Evolutionary conservation across 2,329 filamentous ascomycete species (phyloP), one percentile per base, ranked within the genome.

Genomic region (Fusarium bactridioides): DNA sequence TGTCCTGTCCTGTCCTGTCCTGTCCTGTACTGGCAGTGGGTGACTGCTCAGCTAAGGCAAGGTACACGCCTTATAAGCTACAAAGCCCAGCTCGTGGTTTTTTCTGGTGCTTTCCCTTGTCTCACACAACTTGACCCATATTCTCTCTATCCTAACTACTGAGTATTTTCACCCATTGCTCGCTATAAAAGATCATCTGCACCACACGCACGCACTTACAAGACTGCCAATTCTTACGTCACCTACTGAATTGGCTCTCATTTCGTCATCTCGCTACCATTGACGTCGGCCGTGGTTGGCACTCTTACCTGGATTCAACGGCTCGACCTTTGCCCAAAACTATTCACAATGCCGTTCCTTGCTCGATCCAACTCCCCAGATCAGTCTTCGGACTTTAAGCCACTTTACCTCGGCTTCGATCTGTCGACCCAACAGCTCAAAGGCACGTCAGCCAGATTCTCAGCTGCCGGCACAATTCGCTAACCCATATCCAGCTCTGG

Each of bases 351-450:
- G 70, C 57, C 70, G 35, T 73, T 44, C 35, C 57, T 70, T 29
- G 61, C 70, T 66, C 68, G 27, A 29, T 53, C 63, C 43, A 59
- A 54, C 25, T 50, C 53, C 19, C 27, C 57, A 25, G 41, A 57
- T 31, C 35, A 65, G 66, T 58, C 74, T 47, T 64, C 70, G 5
- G 75, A 77, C 53, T 70, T 65, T 13, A 76, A 69, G 86, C 91
- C 93, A 23, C 85, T 97, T 69, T 97, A 97, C 80, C 87, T 97
- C 78, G 96, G 96, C 68, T 95, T 98, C 81, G 96, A 99, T 84
- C 91, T 98, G 67, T 98, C 95, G 47, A 98, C 96, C 64, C 96
- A 98, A 82, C 95, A 98, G 81, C 88, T 98, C 64, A 98, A 99
- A 88, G 95, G 94, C 90, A 82, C 21, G 72, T 55, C 21, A n/a